These are phyloP conservation scores for Neostapfia colusana DNA, from an alignment of 176 grass and related monocot genomes.

Conservation along the genomic window DNA sequence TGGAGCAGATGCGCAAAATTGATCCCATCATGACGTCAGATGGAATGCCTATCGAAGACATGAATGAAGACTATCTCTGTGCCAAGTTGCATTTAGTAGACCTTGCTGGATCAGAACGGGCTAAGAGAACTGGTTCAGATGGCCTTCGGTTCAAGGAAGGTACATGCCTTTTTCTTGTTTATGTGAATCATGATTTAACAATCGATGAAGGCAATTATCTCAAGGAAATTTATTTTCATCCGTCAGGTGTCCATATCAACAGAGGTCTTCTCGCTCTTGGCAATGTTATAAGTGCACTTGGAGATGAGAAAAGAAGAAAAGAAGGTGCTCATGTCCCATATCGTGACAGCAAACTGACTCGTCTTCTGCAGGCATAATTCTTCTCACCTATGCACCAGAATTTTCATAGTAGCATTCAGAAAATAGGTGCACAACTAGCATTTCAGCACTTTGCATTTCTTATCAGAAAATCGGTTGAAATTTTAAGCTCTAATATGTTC, in stretches of 20 bases:
- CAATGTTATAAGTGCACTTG: constrained; percentile 97
- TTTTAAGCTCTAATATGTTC: not conserved
- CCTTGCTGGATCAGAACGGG: constrained; percentile 96
- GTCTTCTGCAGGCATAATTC: constrained; percentile 80
- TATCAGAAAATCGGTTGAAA: not conserved
- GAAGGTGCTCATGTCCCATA: constrained; percentile 97
- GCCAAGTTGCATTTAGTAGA: constrained; percentile 95
- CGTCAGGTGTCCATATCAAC: constrained; percentile 97
- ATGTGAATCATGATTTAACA: not conserved
- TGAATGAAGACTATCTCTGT: constrained; percentile 92
- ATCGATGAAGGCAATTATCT: not conserved
- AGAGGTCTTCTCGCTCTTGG: constrained; percentile 94
- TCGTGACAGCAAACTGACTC: constrained; percentile 97
- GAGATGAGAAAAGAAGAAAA: constrained; percentile 98
- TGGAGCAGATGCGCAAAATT: constrained; percentile 99
- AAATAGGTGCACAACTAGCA: constrained; percentile 4
- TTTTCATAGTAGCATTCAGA: constrained; percentile 32
- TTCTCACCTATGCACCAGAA: not conserved
- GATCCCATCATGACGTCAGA: constrained; percentile 64
- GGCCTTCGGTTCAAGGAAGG: constrained; percentile 99
- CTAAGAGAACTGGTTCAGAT: constrained; percentile 92
- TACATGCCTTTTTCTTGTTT: constrained; percentile 40
- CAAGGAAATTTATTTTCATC: constrained; percentile 18
- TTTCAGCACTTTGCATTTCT: constrained; percentile 1
- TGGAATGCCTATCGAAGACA: constrained; percentile 71